Evolutionary conservation across 208 protist genomes (phyloP), one percentile per base, ranked within the genome.

Genomic region (Trypanosomatidae sp.): DNA sequence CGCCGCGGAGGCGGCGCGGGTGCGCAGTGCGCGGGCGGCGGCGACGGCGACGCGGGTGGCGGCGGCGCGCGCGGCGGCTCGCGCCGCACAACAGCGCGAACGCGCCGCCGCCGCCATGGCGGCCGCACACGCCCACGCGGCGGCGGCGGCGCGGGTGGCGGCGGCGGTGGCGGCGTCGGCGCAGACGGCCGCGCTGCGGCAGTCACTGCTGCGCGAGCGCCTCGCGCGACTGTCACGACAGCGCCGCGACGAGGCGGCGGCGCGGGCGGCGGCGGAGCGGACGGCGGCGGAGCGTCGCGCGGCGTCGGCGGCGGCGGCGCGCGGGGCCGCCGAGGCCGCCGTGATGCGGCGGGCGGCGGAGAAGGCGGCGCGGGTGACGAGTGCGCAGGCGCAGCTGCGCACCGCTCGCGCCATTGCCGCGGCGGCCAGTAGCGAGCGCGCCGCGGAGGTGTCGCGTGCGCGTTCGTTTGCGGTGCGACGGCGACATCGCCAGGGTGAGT

Each of bases 241-340:
- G 60, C 72, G 63, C 7, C 43, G 49, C 16, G 48, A 54, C 38
- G 48, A 73, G 40, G 8, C 35, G 11, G 71, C 62, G 46, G 66
- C 61, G 50, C 69, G 73, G 41, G 57, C 51, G n/a, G 53, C 58
- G 30, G 73, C 68, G 1, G 47, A 43, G 15, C 59, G 63, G 49
- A 71, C 43, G 60, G 72, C 3, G 66, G 69, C 41, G 56, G 55
- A 39, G 75, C 60, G n/a, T 40, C 35, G n/a, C 61, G 53, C 39
- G 67, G 75, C 16, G 71, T 70, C 2, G 68, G 33, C 19, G 28
- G 64, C 55, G 61, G 53, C 35, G 74, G 84, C 46, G 72, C 67
- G 43, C n/a, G 48, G 61, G 41, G 33, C 54, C 22, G 66, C 65
- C 19, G 44, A 66, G 44, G 61, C 56, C 4, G 77, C 77, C 27